Base-by-base conservation (phyloP, 768 basidiomycete genomes). In the Strobilomyces dryophilus region DNA sequence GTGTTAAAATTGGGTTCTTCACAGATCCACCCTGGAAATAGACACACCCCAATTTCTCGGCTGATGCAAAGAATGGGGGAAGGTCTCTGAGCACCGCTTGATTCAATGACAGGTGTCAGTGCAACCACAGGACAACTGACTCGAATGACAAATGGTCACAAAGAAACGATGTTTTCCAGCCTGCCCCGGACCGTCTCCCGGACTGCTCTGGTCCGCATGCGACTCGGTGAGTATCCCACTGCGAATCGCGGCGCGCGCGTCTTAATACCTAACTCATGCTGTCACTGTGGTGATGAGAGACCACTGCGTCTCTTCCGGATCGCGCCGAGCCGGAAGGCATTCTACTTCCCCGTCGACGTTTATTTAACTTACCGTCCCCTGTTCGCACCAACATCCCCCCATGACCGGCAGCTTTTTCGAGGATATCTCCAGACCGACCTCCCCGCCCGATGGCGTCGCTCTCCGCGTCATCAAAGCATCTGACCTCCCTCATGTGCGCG, bases 391-490 rank as follows among this genome's bases (percentile, higher is more conserved):
- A 9, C 32, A 29, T 8, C 5, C 24, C 47, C 37, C 42, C 12
- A 66, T 65, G 66, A 43, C 24, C 3, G 3, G 40, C 17, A 45
- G 31, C 47, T 32, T 18, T 35, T 47, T 47, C 32, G 47, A 37
- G 21, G 34, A 35, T 18, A 20, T 18, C 39, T 21, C 18, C 4
- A 39, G 8, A 11, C 50, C 57, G 39, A 34, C 21, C 17, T 18
- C 54, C 34, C 45, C 41, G 11, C 42, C 54, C 5, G 52, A 57
- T 20, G 48, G 47, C 8, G 20, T 71, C 29, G 35, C 27, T 17
- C 47, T 69, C 8, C 67, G 68, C 8, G 24, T 50, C 20, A 67
- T 69, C 67, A 69, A 60, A 24, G 47, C 65, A 34, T 61, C 67
- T 2, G 68, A 69, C 29, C 52, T 71, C 27, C 56, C 59, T 14